Evolutionary conservation across 2,329 filamentous ascomycete species (phyloP).

Genomic region (Amesomyces nigricolor): DNA sequence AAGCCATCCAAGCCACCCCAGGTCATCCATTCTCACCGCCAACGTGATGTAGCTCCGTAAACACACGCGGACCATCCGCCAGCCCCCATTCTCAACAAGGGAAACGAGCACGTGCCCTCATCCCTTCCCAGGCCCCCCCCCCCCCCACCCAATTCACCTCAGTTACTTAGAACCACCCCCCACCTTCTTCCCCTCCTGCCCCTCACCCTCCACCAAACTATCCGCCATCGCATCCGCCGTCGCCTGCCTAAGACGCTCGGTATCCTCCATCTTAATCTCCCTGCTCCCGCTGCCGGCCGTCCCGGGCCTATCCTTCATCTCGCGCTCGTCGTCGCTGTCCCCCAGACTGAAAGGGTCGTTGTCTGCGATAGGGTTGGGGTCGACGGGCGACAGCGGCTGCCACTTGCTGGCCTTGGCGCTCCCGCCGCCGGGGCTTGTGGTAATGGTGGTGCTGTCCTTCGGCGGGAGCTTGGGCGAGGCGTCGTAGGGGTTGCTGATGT

Average conservation of each 20-base stretch:
- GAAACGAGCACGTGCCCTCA: neutral
- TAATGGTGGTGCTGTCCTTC: conserved; percentile 41
- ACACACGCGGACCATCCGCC: too few species aligned
- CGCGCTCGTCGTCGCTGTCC: conserved; percentile 89
- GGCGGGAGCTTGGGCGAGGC: conserved; percentile 51
- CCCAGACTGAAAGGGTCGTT: conserved; percentile 96
- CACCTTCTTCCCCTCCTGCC: conserved; percentile 24
- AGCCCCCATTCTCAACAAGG: neutral
- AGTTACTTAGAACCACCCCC: neutral
- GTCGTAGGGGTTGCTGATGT: conserved; percentile 69
- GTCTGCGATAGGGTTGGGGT: conserved; percentile 77
- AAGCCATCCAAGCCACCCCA: too few species aligned
- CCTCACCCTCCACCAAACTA: conserved; percentile 42
- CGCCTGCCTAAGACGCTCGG: conserved; percentile 59
- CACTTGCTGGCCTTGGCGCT: conserved; percentile 79
- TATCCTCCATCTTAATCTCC: conserved; percentile 48
- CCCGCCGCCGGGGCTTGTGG: conserved; percentile 34
- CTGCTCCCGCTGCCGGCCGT: conserved; percentile 34
- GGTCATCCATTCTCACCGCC: too few species aligned
- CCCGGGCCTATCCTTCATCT: conserved; percentile 60
- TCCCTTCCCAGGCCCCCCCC: too few species aligned
- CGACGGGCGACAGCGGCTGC: conserved; percentile 85
- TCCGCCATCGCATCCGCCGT: conserved; percentile 57
- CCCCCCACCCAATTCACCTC: too few species aligned
- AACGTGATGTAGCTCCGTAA: too few species aligned